phyloP scores from a whole-genome alignment of 129 eudicot genomes.

The Cynara cardunculus region DNA sequence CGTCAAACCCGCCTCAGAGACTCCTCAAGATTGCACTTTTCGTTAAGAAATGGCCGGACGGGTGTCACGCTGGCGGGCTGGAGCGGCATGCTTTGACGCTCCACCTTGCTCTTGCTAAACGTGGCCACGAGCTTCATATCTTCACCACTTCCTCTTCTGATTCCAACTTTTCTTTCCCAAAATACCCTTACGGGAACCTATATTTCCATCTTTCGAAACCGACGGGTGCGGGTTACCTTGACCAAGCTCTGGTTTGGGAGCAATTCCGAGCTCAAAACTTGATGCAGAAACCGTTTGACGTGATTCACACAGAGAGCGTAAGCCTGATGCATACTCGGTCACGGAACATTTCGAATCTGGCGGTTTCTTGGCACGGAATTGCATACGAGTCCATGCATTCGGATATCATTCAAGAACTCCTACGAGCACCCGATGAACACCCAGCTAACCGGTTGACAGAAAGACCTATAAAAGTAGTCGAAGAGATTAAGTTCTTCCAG shows the following conservation, averaged over 20 bases:
- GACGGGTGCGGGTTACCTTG: slow-evolving; percentile 50
- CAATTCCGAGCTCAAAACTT: slow-evolving; percentile 52
- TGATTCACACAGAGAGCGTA: slow-evolving; percentile 73
- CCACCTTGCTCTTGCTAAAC: slow-evolving; percentile 60
- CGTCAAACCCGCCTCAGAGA: slow-evolving; percentile 45
- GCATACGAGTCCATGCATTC: slow-evolving; percentile 74
- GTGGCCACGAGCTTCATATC: slow-evolving; percentile 69
- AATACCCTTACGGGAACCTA: slow-evolving; percentile 37
- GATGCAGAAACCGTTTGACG: slow-evolving; percentile 48
- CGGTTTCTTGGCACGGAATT: slow-evolving; percentile 80
- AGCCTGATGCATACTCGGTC: slow-evolving; percentile 58
- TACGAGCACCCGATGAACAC: slow-evolving; percentile 35
- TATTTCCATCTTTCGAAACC: slow-evolving; percentile 59
- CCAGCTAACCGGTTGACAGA: slow-evolving; percentile 28
- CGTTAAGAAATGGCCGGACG: slow-evolving; percentile 73
- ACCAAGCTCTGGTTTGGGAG: slow-evolving; percentile 62
- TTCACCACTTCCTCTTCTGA: slow-evolving; percentile 52
- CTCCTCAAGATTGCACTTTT: slow-evolving; percentile 72
- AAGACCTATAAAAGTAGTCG: slow-evolving; percentile 42
- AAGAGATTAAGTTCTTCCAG: slow-evolving; percentile 60
- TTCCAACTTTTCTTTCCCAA: slow-evolving; percentile 42
- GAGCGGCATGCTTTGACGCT: slow-evolving; percentile 75
- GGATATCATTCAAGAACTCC: slow-evolving; percentile 66
- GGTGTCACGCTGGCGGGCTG: slow-evolving; percentile 61
- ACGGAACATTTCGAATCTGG: slow-evolving; percentile 40